Percentiles rank a stretch among this genome's conserved stretches.
phyloP scores from a whole-genome alignment of 495 filamentous ascomycete species.

The Aspergillus asperescens region DNA sequence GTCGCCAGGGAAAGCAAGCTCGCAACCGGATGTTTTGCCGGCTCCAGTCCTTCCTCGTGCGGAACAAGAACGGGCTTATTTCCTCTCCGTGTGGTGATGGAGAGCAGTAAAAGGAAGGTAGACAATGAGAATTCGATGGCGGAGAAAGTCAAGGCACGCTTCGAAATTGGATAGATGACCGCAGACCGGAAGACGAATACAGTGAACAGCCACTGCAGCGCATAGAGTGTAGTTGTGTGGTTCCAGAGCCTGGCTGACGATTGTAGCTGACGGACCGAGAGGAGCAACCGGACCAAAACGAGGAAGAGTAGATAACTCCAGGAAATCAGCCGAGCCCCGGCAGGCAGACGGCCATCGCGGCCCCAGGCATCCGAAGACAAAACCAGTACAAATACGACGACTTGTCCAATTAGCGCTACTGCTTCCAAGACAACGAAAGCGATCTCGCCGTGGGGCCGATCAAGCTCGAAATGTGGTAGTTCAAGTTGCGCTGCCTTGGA shows the following conservation, averaged over 20 bases:
- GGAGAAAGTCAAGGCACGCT: constrained; percentile 52
- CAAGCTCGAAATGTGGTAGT: constrained; percentile 63
- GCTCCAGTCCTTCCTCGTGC: constrained; percentile 80
- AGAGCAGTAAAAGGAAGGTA: constrained; percentile 67
- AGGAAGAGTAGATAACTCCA: constrained; percentile 84
- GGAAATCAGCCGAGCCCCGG: constrained; percentile 57
- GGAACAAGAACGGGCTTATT: constrained; percentile 85
- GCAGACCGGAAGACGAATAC: constrained; percentile 76
- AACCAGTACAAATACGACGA: constrained; percentile 60
- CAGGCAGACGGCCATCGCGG: constrained; percentile 51
- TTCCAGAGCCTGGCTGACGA: constrained; percentile 78
- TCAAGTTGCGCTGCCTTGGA: constrained; percentile 60
- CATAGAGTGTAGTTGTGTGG: constrained; percentile 85
- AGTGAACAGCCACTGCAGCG: constrained; percentile 72
- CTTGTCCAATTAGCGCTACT: constrained; percentile 62
- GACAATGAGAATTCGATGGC: constrained; percentile 67
- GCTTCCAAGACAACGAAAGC: constrained; percentile 66
- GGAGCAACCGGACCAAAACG: constrained; percentile 63
- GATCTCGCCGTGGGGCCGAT: constrained; percentile 70
- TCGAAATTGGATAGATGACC: constrained; percentile 66
- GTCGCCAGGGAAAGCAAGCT: constrained; percentile 83
- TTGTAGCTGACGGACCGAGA: constrained; percentile 59
- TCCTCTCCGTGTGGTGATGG: constrained; percentile 78
- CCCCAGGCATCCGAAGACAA: constrained; percentile 53
- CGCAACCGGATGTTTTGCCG: constrained; percentile 76